These are phyloP conservation scores for Microsporum canis DNA, from an alignment of 2,329 filamentous ascomycete genomes.

Conservation along the genomic window DNA sequence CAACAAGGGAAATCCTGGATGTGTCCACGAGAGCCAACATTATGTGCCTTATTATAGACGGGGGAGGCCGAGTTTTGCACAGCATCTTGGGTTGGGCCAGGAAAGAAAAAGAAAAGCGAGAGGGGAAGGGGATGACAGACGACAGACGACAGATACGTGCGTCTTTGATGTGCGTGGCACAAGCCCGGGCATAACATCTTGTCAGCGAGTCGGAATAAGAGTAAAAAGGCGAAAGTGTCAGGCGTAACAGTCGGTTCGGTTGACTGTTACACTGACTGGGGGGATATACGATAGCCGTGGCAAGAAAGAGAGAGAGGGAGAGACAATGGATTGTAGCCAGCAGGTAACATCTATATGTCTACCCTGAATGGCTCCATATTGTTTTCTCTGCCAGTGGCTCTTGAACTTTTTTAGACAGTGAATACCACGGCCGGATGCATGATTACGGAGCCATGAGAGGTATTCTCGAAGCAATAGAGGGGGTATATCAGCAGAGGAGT, in stretches of 20 bases:
- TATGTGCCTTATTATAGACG: constrained; percentile 6
- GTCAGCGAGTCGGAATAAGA: background rate
- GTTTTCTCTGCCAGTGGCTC: too few species aligned
- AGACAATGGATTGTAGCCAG: too few species aligned
- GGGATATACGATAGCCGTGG: background rate
- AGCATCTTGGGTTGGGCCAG: background rate
- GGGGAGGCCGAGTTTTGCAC: background rate
- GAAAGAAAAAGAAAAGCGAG: background rate
- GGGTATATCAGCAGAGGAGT: background rate
- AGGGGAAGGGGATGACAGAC: background rate
- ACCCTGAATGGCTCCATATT: too few species aligned
- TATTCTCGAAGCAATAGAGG: background rate
- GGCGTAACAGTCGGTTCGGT: background rate
- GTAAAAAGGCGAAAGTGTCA: background rate
- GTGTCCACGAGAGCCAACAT: background rate
- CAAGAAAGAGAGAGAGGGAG: background rate
- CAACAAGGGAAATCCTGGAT: constrained; percentile 4
- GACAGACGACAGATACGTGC: background rate
- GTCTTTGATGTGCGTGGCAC: background rate
- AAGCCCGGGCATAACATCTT: background rate
- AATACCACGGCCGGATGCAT: too few species aligned
- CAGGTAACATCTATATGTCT: too few species aligned
- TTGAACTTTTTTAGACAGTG: too few species aligned
- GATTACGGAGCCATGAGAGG: too few species aligned
- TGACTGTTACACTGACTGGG: background rate